Conservation (phyloP, 106 monocot species). For the Dioscorea zingiberensis region DNA sequence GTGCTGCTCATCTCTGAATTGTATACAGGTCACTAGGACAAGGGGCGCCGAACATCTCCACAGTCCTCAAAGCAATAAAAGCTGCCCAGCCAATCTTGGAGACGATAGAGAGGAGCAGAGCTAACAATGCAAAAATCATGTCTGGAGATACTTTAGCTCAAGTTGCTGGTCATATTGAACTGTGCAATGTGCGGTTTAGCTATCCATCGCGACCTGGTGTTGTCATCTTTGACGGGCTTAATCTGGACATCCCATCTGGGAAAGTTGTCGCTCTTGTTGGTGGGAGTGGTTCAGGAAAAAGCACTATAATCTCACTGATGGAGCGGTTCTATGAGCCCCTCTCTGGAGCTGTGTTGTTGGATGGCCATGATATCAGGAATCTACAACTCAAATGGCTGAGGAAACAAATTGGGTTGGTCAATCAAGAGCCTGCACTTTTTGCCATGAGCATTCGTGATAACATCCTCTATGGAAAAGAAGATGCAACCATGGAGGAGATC, state of each 20-base stretch:
- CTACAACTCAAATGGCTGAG: slow-evolving; percentile 9
- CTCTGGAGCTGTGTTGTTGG: slow-evolving; percentile 16
- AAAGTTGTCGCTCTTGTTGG: slow-evolving; percentile 22
- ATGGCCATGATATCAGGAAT: slow-evolving; percentile 9
- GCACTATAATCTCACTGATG: slow-evolving; percentile 23
- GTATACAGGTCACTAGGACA: slow-evolving; percentile 32
- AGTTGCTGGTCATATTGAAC: slow-evolving; percentile 16
- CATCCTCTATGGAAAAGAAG: slow-evolving; percentile 1
- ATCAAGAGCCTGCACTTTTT: slow-evolving; percentile 11
- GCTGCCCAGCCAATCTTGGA: slow-evolving; percentile 29
- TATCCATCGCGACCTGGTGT: slow-evolving; percentile 27
- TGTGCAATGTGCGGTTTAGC: slow-evolving; percentile 9
- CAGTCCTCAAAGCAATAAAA: slow-evolving; percentile 21
- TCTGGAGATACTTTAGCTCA: not conserved
- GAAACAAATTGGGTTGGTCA: slow-evolving; percentile 18
- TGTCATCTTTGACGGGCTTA: slow-evolving; percentile 3
- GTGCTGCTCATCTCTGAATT: not conserved
- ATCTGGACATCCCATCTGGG: slow-evolving; percentile 5
- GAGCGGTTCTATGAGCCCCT: slow-evolving; percentile 27
- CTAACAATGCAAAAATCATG: slow-evolving; percentile 2
- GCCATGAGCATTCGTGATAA: slow-evolving; percentile 5
- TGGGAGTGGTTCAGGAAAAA: slow-evolving; percentile 24
- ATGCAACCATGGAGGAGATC: slow-evolving; percentile 5
- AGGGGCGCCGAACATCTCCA: slow-evolving; percentile 26
- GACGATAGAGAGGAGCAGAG: slow-evolving; percentile 29